Base-by-base conservation (phyloP, 1,139 yeast species). In the Kluyveromyces marxianus region DNA sequence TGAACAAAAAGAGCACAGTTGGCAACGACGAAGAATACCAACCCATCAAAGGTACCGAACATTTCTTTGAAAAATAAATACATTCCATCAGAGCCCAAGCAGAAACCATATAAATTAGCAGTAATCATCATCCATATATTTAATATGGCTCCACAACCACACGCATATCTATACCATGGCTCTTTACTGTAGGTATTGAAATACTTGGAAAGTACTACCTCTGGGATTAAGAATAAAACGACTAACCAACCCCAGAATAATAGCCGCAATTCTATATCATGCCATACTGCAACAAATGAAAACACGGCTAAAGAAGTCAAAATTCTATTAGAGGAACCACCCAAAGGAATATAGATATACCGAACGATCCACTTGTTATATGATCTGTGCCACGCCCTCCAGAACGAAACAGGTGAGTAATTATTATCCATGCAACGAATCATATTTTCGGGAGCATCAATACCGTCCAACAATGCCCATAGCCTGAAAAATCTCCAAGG, bases 351-450 rank as follows among this genome's bases (percentile, higher is more conserved):
- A 58, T 92, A 92, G 40, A 92, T 76, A 56, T 81, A 81, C 51
- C 96, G 73, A 21, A 85, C 75, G 37, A 87, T 83, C 95, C 97
- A 94, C 54, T 86, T 76, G 67, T 92, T 90, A 68, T 72, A 94
- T 37, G 95, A 84, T 56, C 97, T 76, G 64, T 94, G 99, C 99
- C 99, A 94, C 2, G 97, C 95, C 60, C 98, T 76, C 99, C 99
- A 94, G 64, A 94, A 94, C 7, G 95, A 89, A 51, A 87, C 66
- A 0, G 97, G 94, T 27, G 95, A 84, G 63, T 83, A 92, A 65
- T 92, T 94, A 65, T 94, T 88, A 63, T 88, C 86, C 79, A 94
- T 88, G 62, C 98, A 90, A 48, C 99, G 73, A 48, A 94, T 81
- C 98, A 94, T 94, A 60, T 94, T 94, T 62, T 94, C 99, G 1